Conservation (phyloP, 2,329 filamentous ascomycete species). For the Westerdykella aurantiaca region DNA sequence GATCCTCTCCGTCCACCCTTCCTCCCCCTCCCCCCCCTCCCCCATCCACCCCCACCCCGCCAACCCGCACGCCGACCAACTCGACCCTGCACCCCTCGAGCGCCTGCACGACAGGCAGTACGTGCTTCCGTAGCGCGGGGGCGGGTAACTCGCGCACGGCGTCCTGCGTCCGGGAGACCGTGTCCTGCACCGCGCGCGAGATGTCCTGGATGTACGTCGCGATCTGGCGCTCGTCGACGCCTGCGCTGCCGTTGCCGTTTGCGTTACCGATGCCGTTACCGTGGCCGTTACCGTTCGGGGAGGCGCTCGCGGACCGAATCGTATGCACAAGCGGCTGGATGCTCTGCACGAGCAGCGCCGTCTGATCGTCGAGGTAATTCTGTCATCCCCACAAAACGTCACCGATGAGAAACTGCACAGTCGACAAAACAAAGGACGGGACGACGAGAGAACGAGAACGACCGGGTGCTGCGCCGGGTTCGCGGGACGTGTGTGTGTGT, state of each 20-base stretch:
- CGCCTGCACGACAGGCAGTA: conserved; percentile 48
- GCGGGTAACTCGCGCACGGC: conserved; percentile 45
- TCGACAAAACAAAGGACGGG: neutral
- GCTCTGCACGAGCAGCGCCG: conserved; percentile 68
- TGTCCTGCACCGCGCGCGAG: conserved; percentile 62
- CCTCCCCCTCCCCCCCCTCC: conserved; percentile 57
- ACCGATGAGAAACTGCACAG: conserved; percentile 1
- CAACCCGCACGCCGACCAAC: conserved; percentile 58
- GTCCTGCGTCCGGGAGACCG: conserved; percentile 59
- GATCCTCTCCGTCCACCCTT: conserved; percentile 58
- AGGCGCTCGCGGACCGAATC: conserved; percentile 43
- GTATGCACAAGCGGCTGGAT: conserved; percentile 74
- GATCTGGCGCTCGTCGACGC: conserved; percentile 46
- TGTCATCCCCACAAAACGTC: conserved; percentile 26
- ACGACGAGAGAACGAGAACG: no score
- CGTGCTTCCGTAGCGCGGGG: conserved; percentile 48
- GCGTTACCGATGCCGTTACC: no score
- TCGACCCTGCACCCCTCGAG: conserved; percentile 60
- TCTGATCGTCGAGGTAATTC: conserved; percentile 79
- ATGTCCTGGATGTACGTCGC: conserved; percentile 66
- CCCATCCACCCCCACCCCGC: conserved; percentile 56
- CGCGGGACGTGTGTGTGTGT: neutral
- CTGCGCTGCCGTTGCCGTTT: conserved; percentile 14
- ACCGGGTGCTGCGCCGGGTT: no score
- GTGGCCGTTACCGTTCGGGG: no score